Evolutionary conservation across 1,284 basidiomycete genomes (phyloP), one percentile per base, ranked within the genome.

Genomic region (Flammula alnicola): DNA sequence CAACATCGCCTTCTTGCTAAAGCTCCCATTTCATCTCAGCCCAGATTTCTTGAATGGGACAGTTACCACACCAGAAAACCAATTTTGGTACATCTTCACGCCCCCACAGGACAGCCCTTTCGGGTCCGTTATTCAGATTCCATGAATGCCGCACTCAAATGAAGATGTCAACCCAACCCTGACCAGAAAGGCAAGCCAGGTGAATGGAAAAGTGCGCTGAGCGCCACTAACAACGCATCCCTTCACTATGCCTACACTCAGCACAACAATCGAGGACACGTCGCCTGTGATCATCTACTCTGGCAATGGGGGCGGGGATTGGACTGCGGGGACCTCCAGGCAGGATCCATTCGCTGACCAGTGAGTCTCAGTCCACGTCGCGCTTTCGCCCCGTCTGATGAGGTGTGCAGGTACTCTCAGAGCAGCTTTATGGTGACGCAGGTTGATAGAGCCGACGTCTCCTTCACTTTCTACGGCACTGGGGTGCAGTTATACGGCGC

Each of bases 241-340:
- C 29, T n/a, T 16, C 19, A 20, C 25, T 14, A 76, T 75, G 74
- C 67, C 70, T 36, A 63, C 57, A 8, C 58, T 71, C 40, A 67
- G 63, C 7, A 69, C 63, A 5, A 73, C 71, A 1, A 64, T 76
- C 33, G 73, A 77, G 57, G 73, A 76, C 47, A 65, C 62, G 37
- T 71, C 69, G 6, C 74, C 74, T 4, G 50, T 73, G 10, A 66
- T 77, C 31, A 44, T 54, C 6, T 76, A 74, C 51, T 63, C 63
- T 47, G 32, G 62, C 52, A 37, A 12, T 29, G 51, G 37, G 6
- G 52, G 54, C 11, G 22, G 26, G 7, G 52, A 58, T 14, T 76
- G 73, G 72, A 17, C 8, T 4, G 55, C 61, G 20, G 72, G 70
- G 7, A 56, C 51, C 11, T 57, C 60, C 16, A 33, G 47, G 10